Evolutionary conservation across 1,284 basidiomycete species (phyloP).

Genomic region (Tetrapyrgos nigripes): DNA sequence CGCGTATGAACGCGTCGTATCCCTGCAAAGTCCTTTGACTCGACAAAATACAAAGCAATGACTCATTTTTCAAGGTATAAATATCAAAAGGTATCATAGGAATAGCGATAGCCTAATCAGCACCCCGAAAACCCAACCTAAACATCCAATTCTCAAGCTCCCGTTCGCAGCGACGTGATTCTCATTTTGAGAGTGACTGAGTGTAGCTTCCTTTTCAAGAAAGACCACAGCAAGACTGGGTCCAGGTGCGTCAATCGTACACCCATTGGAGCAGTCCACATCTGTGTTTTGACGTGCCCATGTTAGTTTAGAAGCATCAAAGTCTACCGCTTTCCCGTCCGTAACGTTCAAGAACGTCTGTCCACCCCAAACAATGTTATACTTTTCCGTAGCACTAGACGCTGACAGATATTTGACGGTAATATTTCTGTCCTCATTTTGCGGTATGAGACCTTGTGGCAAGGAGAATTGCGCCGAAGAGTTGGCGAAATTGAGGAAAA

Average conservation of each 20-base stretch:
- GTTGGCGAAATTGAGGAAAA: conserved; percentile 68
- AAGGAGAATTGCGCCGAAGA: conserved; percentile 41
- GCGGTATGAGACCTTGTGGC: conserved; percentile 31
- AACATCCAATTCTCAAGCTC: too few relatives aligned
- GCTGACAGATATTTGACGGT: conserved; percentile 53
- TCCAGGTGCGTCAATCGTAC: conserved; percentile 48
- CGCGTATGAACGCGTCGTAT: too few relatives aligned
- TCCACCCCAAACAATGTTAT: conserved; percentile 58
- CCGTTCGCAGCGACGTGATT: too few relatives aligned
- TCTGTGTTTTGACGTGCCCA: conserved; percentile 48
- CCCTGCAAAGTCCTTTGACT: too few relatives aligned
- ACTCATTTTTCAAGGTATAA: too few relatives aligned
- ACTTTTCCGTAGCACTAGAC: conserved; percentile 54
- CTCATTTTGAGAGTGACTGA: not conserved
- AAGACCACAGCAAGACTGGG: conserved; percentile 54
- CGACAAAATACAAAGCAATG: too few relatives aligned
- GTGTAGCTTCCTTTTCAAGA: conserved; percentile 18
- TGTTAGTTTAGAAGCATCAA: conserved; percentile 27
- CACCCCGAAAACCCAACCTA: too few relatives aligned
- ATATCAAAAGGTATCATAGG: too few relatives aligned
- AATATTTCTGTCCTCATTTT: conserved; percentile 21
- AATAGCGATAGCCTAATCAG: too few relatives aligned
- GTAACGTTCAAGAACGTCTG: conserved; percentile 6
- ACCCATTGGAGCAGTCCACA: conserved; percentile 45
- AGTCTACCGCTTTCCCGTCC: conserved; percentile 8